Evolutionary conservation across 2,329 filamentous ascomycete species (phyloP), one percentile per base, ranked within the genome.

Genomic region (Monosporascus sp.): DNA sequence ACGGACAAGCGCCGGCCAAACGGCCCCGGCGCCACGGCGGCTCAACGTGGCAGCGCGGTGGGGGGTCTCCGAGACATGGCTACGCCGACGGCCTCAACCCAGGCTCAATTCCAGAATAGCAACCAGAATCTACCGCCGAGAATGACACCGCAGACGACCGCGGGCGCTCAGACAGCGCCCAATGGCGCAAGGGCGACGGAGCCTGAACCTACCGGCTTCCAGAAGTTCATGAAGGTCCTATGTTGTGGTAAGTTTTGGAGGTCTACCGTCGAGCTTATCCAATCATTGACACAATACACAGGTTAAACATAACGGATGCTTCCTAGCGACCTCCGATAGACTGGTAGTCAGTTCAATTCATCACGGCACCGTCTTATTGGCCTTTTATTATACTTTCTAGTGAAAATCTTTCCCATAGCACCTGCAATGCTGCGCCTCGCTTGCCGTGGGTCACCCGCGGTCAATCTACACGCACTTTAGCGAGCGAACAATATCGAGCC

Each of bases 91-190:
- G 90, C 88, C 65, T 96, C 90, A 68, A 97, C 90, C 59, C 90
- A 95, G 73, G 93, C 93, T 61, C 93, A 97, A 70, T 97, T 96
- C 80, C 91, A 96, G 77, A 93, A 90, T 80, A 96, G 90, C 76
- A 89, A 88, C 67, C 89, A 90, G 70, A 94, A 96, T 71, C 81
- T 96, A 60, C 82, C 88, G 64, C 77, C 85, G 61, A 78, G 80
- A 59, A 80, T 82, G 67, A 81, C 80, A 56, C 77, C 80, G 56
- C 83, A 85, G 66, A 77, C 79, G 54, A 81, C 78, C 54, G 77
- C 84, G 75, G 80, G 76, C 47, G 76, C 78, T 60, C 80, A 81
- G 67, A 74, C 79, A 59, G 74, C 74, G 66, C 74, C 73, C 69
- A 82, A 73, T 66, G 75, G 69, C 62, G 79, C 78, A 60, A 78